These are phyloP conservation scores for Gastrolobium bilobum DNA, from an alignment of 306 rosid genomes.

Conservation along the genomic window DNA sequence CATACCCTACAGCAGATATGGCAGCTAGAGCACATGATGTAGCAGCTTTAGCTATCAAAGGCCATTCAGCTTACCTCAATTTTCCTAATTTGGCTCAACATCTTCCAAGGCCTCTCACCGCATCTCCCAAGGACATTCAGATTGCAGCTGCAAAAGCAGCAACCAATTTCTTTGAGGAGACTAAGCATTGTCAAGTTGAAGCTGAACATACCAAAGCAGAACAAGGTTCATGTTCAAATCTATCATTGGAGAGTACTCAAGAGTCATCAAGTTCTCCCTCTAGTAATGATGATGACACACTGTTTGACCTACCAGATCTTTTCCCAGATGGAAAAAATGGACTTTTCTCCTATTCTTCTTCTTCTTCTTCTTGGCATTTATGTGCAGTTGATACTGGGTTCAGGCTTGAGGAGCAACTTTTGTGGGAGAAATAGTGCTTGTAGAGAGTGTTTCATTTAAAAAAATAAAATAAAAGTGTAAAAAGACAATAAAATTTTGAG, in stretches of 20 bases:
- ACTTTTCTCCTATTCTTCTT: slow-evolving; percentile 53
- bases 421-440: slow-evolving; percentile 67
- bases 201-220: slow-evolving; percentile 33
- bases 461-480: neutral
- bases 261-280: slow-evolving; percentile 55
- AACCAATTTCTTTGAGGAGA: slow-evolving; percentile 45
- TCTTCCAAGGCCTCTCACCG: slow-evolving; percentile 75
- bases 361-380: slow-evolving; percentile 74
- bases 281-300: slow-evolving; percentile 63
- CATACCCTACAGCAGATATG: slow-evolving; percentile 87
- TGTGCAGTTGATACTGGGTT: slow-evolving; percentile 68
- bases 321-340: slow-evolving; percentile 58
- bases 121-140: slow-evolving; percentile 90
- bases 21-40: slow-evolving; percentile 98
- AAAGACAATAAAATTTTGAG: neutral
- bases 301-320: slow-evolving; percentile 94
- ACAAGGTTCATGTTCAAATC: slow-evolving; percentile 45
- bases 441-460: slow-evolving; percentile 14
- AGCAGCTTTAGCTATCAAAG: slow-evolving; percentile 89
- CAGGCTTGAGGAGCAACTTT: slow-evolving; percentile 71
- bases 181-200: slow-evolving; percentile 40
- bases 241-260: slow-evolving; percentile 46
- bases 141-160: slow-evolving; percentile 92
- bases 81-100: slow-evolving; percentile 70
- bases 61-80: slow-evolving; percentile 80